Evolutionary conservation across 2,329 filamentous ascomycete genomes (phyloP).

Genomic region (Diaporthe citriasiana): DNA sequence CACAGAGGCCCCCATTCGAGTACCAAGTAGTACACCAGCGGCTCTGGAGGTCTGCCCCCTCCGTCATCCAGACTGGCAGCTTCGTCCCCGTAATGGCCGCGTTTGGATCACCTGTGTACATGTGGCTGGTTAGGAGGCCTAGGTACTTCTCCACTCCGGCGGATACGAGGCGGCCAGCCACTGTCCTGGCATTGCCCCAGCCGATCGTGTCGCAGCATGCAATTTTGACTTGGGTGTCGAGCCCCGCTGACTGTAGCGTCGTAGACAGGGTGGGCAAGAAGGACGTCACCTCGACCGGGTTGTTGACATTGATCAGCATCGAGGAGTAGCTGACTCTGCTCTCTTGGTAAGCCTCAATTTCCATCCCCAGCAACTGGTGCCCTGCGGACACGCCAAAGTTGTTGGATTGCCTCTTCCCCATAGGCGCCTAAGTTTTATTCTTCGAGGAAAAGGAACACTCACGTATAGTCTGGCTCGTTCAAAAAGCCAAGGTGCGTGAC

Average conservation of each 20-base stretch:
- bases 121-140: slow-evolving; percentile 56
- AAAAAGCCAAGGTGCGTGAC: slow-evolving; percentile 63
- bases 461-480: slow-evolving; percentile 60
- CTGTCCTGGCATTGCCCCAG: slow-evolving; percentile 51
- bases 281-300: slow-evolving; percentile 79
- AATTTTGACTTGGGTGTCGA: slow-evolving; percentile 51
- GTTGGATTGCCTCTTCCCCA: neutral
- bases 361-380: neutral
- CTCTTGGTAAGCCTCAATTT: neutral
- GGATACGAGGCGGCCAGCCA: slow-evolving; percentile 29
- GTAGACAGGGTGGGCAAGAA: slow-evolving; percentile 64
- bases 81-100: slow-evolving; percentile 57
- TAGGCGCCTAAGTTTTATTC: neutral
- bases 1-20: slow-evolving; percentile 54
- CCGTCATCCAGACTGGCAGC: slow-evolving; percentile 59
- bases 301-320: slow-evolving; percentile 80
- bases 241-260: slow-evolving; percentile 52
- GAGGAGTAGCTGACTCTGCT: slow-evolving; percentile 56
- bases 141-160: slow-evolving; percentile 46
- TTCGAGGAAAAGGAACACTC: slow-evolving; percentile 31
- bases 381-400: neutral
- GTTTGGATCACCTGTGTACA: slow-evolving; percentile 57
- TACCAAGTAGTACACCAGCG: slow-evolving; percentile 59
- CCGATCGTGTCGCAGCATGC: slow-evolving; percentile 57
- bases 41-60: slow-evolving; percentile 59